Evolutionary conservation across 306 rosid genomes (phyloP), one percentile per base, ranked within the genome.

Genomic region (Astragalus glycyphyllos): DNA sequence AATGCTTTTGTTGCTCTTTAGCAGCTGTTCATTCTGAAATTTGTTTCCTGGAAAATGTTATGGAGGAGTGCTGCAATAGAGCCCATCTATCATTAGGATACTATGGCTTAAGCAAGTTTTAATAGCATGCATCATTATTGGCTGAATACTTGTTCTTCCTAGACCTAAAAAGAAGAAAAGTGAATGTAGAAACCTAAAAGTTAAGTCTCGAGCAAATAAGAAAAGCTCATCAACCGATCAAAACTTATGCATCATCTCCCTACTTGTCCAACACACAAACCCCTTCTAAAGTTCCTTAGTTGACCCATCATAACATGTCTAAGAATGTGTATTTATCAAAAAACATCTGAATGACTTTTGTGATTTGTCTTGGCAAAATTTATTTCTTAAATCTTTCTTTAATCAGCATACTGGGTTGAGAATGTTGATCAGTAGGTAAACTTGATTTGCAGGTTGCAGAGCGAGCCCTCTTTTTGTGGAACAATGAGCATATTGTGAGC

Each of bases 381-480:
- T 45, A 16, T n/a, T 26, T 7, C 7, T 71, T 14, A 11, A n/a
- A 48, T 16, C 34, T 50, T 23, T 23, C n/a, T 17, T 72, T 35
- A 58, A 48, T 63, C 48, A 14, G 58, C 41, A n/a, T 57, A 4
- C 26, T 6, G 0, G 42, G 2, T 61, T 58, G 35, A 40, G 34
- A 68, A 59, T 81, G 50, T 51, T 65, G 65, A 67, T 53, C 62
- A 23, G 12, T 49, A 79, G 45, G 35, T 32, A 56, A 23, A 29
- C 50, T 74, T 69, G 44, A 11, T 23, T 53, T 89, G 85, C 91
- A 94, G 99, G 99, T 94, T 81, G 92, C 99, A 35, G 99, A 94
- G 79, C 83, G 99, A 40, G 86, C 97, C 58, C 96, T 91, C 47
- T 91, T 89, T 79, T 85, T 91, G 69, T 94, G 99, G 99, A 94